These are phyloP conservation scores for Fusarium floridanum DNA, from an alignment of 2,329 filamentous ascomycete species.

Conservation along the genomic window DNA sequence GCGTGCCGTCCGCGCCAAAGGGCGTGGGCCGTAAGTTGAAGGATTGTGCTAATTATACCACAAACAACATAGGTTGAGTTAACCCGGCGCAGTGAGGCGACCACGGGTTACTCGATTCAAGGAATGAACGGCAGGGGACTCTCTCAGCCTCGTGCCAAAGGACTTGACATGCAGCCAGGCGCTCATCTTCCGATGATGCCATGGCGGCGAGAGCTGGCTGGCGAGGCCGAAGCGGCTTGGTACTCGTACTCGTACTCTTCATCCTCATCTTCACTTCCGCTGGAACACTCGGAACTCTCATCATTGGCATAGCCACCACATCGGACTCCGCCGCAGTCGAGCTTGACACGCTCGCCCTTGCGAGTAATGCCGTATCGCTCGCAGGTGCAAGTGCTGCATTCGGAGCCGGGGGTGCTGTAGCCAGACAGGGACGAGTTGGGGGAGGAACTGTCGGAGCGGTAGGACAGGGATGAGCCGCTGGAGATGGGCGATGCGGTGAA, in stretches of 20 bases:
- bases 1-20: constrained; percentile 49
- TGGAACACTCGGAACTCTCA: constrained; percentile 74
- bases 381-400: constrained; percentile 86
- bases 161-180: constrained; percentile 38
- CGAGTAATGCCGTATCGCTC: constrained; percentile 97
- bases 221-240: constrained; percentile 58
- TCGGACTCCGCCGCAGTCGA: constrained; percentile 91
- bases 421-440: constrained; percentile 80
- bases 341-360: constrained; percentile 91
- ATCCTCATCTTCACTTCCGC: constrained; percentile 74
- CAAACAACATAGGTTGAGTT: constrained; percentile 47
- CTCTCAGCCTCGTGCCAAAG: constrained; percentile 43
- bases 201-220: constrained; percentile 70
- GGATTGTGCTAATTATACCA: constrained; percentile 48
- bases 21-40: constrained; percentile 46
- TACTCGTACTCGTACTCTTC: constrained; percentile 62
- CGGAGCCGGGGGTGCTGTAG: constrained; percentile 83
- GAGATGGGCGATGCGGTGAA: constrained; percentile 72
- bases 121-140: constrained; percentile 53
- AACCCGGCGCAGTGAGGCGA: constrained; percentile 47
- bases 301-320: constrained; percentile 84
- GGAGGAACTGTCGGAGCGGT: constrained; percentile 80
- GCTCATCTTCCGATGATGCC: constrained; percentile 66
- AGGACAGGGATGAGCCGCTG: constrained; percentile 77
- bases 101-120: constrained; percentile 46